Conservation (phyloP, 768 basidiomycete genomes). For the Lactarius hatsudake region DNA sequence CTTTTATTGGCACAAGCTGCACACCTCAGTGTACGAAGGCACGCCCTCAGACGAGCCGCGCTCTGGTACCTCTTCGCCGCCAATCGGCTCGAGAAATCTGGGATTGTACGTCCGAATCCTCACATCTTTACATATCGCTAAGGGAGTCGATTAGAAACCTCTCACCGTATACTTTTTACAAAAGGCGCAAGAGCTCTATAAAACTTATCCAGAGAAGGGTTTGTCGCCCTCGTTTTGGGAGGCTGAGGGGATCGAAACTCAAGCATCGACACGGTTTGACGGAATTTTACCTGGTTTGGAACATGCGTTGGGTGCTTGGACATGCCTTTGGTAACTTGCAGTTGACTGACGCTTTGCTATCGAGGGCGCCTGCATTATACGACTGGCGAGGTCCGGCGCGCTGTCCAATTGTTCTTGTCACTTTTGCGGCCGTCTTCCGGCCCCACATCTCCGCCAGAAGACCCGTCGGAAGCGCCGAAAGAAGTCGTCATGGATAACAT, state of each 20-base stretch:
- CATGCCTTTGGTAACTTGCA: background rate
- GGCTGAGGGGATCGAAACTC: conserved; percentile 52
- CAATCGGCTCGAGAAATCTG: conserved; percentile 75
- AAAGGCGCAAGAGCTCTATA: conserved; percentile 64
- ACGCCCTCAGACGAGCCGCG: conserved; percentile 59
- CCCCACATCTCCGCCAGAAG: conserved; percentile 25
- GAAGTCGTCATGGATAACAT: conserved; percentile 52
- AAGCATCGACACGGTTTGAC: conserved; percentile 48
- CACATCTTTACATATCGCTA: conserved; percentile 6
- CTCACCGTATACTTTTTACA: conserved; percentile 80
- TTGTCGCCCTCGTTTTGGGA: conserved; percentile 83
- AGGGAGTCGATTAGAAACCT: conserved; percentile 61
- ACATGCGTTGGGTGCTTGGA: conserved; percentile 64
- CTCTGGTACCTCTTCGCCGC: conserved; percentile 80
- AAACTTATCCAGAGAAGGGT: conserved; percentile 46
- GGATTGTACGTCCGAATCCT: conserved; percentile 57
- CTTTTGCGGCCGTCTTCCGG: conserved; percentile 53
- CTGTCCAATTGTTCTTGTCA: conserved; percentile 74
- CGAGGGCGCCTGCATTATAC: conserved; percentile 85
- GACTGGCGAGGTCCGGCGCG: conserved; percentile 76
- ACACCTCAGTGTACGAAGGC: conserved; percentile 57
- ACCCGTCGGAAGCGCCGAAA: conserved; percentile 20
- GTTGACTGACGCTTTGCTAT: conserved; percentile 14
- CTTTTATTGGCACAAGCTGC: conserved; percentile 82
- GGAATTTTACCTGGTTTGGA: conserved; percentile 71